Conservation (phyloP, 169 alveolate genomes). For the Plasmodium reichenowi region DNA sequence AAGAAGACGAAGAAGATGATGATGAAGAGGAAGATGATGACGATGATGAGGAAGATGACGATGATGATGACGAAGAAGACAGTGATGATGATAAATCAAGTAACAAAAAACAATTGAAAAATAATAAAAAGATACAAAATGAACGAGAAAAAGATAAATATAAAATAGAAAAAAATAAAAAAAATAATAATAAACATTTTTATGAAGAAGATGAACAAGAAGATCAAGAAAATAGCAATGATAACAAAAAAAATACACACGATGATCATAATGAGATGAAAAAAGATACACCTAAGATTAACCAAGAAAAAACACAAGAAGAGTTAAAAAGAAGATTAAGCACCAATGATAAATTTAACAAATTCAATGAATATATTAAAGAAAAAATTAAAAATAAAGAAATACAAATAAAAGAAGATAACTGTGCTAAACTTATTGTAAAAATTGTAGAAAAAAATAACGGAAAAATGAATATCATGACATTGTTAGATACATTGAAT, state of each 20-base stretch:
- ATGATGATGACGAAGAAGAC: slow-evolving; percentile 44
- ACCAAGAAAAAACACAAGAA: neutral
- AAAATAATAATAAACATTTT: slow-evolving; percentile 35
- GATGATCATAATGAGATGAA: slow-evolving; percentile 42
- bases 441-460: slow-evolving; percentile 69
- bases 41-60: slow-evolving; percentile 46
- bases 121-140: slow-evolving; percentile 26
- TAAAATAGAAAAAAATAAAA: slow-evolving; percentile 60
- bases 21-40: slow-evolving; percentile 39
- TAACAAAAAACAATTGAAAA: slow-evolving; percentile 42
- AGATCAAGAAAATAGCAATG: slow-evolving; percentile 5
- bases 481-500: slow-evolving; percentile 54
- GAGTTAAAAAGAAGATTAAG: slow-evolving; percentile 46
- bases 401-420: slow-evolving; percentile 71
- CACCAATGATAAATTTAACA: slow-evolving; percentile 40
- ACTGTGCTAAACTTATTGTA: slow-evolving; percentile 68
- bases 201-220: slow-evolving; percentile 11
- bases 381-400: slow-evolving; percentile 73
- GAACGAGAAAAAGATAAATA: slow-evolving; percentile 51
- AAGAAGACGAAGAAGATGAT: slow-evolving; percentile 22
- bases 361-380: slow-evolving; percentile 48
- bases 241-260: slow-evolving; percentile 54
- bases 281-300: neutral
- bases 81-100: slow-evolving; percentile 27
- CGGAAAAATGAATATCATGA: slow-evolving; percentile 69